A percentile compares a stretch with the other conserved stretches of the same genome.
Conservation (phyloP, 2,329 filamentous ascomycete species). For the Diaporthe longicolla region DNA sequence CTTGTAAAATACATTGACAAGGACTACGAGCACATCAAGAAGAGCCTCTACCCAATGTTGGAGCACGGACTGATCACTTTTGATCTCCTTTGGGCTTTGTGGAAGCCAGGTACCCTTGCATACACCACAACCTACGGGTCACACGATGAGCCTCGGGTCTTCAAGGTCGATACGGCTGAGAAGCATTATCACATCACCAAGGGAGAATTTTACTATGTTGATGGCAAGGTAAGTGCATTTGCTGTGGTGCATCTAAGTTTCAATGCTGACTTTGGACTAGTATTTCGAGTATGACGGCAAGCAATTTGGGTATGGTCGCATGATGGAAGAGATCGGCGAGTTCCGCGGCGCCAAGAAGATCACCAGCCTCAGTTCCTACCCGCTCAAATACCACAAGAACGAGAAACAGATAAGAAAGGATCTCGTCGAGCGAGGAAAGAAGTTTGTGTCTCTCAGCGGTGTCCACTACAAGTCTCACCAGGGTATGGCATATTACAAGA, state of each 20-base stretch:
- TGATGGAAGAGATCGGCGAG: conserved; percentile 76
- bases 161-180: conserved; percentile 83
- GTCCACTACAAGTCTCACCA: conserved; percentile 88
- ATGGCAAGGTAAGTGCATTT: conserved; percentile 67
- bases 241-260: too few species aligned
- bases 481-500: conserved; percentile 88
- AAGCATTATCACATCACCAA: conserved; percentile 78
- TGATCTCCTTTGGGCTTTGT: conserved; percentile 89
- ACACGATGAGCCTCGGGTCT: conserved; percentile 82
- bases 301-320: conserved; percentile 81
- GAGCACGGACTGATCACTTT: conserved; percentile 89
- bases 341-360: conserved; percentile 90
- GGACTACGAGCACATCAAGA: conserved; percentile 84
- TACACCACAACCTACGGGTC: conserved; percentile 84
- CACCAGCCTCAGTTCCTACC: conserved; percentile 81
- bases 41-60: conserved; percentile 83
- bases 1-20: conserved; percentile 62
- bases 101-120: conserved; percentile 87
- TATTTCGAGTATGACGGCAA: conserved; percentile 94
- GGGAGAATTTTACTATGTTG: conserved; percentile 82
- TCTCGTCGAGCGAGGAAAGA: conserved; percentile 85
- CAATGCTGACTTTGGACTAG: conserved; percentile 45
- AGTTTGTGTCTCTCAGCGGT: conserved; percentile 84
- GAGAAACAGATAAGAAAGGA: conserved; percentile 73
- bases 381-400: conserved; percentile 84